Conservation (phyloP, 2,329 filamentous ascomycete genomes). For the Septoria petroselini region DNA sequence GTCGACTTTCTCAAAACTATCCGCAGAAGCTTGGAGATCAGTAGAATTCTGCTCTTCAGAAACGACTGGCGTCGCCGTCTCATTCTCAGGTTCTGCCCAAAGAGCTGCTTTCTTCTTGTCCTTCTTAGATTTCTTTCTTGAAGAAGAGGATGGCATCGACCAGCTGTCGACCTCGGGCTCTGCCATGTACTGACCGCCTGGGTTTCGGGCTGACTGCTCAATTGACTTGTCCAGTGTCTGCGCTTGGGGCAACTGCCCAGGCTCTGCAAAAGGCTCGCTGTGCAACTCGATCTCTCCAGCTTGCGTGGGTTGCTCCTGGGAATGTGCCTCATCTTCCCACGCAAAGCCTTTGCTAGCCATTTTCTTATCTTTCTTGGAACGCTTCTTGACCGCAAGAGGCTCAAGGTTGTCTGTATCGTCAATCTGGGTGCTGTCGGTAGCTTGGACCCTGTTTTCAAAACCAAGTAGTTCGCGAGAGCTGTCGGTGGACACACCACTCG, state of each 20-base stretch:
- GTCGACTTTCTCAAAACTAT: neutral
- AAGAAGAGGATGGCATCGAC: conserved; percentile 4
- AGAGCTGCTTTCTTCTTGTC: conserved; percentile 22
- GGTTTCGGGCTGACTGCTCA: too few species aligned
- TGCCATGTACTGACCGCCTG: too few species aligned
- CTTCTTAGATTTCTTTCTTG: conserved; percentile 34
- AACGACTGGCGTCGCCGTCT: neutral
- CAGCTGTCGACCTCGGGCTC: conserved; percentile 1
- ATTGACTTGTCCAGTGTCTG: too few species aligned
- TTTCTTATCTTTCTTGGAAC: neutral
- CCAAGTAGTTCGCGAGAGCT: neutral
- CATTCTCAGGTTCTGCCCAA: conserved; percentile 15
- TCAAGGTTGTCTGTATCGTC: neutral
- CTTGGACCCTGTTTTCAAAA: neutral
- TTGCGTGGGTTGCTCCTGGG: neutral
- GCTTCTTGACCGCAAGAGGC: neutral
- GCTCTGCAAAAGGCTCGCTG: neutral
- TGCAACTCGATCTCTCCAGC: neutral
- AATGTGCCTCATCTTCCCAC: neutral
- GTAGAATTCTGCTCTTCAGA: conserved; percentile 3
- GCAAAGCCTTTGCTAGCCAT: neutral
- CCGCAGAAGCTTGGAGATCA: neutral
- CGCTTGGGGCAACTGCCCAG: too few species aligned
- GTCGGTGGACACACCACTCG: neutral
- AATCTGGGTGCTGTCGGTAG: neutral